Percentiles rank a stretch among this genome's conserved stretches.
phyloP scores from a whole-genome alignment of 2,329 filamentous ascomycete genomes.

The Ascocoryne sarcoides region DNA sequence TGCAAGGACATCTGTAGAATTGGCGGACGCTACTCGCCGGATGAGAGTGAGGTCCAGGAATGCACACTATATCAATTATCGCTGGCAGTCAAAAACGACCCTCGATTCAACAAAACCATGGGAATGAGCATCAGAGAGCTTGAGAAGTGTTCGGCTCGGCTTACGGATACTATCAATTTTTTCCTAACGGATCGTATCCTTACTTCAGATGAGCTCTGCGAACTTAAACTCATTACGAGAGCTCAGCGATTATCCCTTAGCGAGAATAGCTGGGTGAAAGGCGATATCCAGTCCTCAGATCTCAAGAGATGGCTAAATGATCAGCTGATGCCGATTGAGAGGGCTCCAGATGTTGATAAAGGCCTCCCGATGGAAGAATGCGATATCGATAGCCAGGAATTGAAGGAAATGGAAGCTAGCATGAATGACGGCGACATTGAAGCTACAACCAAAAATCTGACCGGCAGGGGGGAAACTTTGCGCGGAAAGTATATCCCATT shows the following conservation, averaged over 20 bases:
- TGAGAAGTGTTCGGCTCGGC: constrained; percentile 1
- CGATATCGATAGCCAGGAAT: neutral
- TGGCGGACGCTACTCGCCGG: constrained; percentile 26
- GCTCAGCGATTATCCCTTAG: constrained; percentile 55
- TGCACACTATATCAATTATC: constrained; percentile 59
- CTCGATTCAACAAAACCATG: constrained; percentile 5
- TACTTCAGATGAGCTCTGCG: constrained; percentile 43
- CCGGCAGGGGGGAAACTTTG: no score
- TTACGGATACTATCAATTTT: constrained; percentile 10
- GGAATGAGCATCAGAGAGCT: constrained; percentile 2
- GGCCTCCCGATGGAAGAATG: constrained; percentile 7
- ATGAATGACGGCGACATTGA: constrained; percentile 13
- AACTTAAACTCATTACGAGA: constrained; percentile 49
- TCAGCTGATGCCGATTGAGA: constrained; percentile 2
- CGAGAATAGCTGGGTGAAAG: constrained; percentile 32
- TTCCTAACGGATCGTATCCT: constrained; percentile 40
- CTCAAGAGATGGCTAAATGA: constrained; percentile 4
- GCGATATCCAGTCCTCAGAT: neutral
- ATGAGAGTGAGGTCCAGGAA: constrained; percentile 52
- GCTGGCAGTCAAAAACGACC: constrained; percentile 25
- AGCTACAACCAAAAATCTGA: no score
- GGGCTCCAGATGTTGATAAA: constrained; percentile 1
- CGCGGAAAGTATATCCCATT: constrained; percentile 21
- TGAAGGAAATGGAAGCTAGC: constrained; percentile 18
- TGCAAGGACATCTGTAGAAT: constrained; percentile 55